Conservation (phyloP, 768 basidiomycete genomes). For the Hortiboletus campestris region DNA sequence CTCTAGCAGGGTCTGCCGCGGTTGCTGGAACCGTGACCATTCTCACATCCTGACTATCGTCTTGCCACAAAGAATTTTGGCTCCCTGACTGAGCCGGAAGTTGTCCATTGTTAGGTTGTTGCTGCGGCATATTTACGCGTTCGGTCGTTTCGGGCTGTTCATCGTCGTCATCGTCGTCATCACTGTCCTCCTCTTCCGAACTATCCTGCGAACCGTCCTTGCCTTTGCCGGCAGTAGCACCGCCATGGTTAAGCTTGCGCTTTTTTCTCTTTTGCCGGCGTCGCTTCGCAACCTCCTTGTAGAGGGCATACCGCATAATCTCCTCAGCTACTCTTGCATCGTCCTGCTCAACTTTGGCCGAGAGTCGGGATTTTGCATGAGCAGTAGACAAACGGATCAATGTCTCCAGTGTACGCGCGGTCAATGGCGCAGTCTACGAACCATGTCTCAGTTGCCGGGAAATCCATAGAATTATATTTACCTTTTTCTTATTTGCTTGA, state of each 20-base stretch:
- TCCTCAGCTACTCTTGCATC: conserved; percentile 92
- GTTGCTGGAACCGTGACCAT: conserved; percentile 53
- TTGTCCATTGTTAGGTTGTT: conserved; percentile 22
- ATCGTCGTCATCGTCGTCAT: conserved; percentile 47
- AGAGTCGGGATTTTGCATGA: conserved; percentile 93
- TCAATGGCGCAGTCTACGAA: conserved; percentile 88
- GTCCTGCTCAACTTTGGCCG: conserved; percentile 73
- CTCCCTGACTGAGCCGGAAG: conserved; percentile 31
- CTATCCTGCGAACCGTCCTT: conserved; percentile 43
- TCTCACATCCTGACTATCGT: conserved; percentile 61
- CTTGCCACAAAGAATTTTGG: conserved; percentile 64
- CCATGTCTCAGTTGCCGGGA: conserved; percentile 12
- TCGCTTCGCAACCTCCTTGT: conserved; percentile 93
- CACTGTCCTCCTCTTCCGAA: conserved; percentile 38
- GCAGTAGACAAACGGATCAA: conserved; percentile 97
- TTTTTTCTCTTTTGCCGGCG: conserved; percentile 69
- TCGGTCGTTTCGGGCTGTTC: conserved; percentile 36
- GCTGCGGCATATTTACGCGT: conserved; percentile 52
- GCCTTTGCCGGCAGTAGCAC: conserved; percentile 48
- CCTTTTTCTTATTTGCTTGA: conserved; percentile 84
- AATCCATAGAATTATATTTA: conserved; percentile 21
- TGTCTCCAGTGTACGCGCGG: conserved; percentile 97
- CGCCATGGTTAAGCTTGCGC: conserved; percentile 77
- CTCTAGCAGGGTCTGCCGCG: conserved; percentile 36
- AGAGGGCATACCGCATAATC: conserved; percentile 95